Evolutionary conservation across 108 stramenopile species (phyloP).

Genomic region (Licmophora abbreviata): DNA sequence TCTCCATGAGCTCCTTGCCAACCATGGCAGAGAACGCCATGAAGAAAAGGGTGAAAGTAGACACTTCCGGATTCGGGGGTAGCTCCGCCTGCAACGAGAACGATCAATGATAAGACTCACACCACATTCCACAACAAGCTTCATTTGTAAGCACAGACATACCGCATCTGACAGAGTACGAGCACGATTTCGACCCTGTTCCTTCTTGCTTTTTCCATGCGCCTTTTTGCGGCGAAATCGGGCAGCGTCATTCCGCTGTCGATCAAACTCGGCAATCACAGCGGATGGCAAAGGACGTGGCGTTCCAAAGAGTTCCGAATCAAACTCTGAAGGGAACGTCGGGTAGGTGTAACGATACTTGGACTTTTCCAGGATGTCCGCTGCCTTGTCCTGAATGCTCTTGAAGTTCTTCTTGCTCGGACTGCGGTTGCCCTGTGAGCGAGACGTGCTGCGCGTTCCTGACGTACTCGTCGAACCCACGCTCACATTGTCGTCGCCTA

Average conservation of each 20-base stretch:
- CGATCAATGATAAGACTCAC: not conserved
- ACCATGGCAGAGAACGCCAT: constrained; percentile 46
- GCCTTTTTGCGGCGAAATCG: constrained; percentile 47
- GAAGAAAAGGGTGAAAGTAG: constrained; percentile 54
- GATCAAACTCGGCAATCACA: constrained; percentile 78
- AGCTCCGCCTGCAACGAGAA: constrained; percentile 6
- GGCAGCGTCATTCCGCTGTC: constrained; percentile 75
- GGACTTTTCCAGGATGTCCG: constrained; percentile 33
- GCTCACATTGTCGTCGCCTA: constrained; percentile 29
- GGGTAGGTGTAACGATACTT: constrained; percentile 51
- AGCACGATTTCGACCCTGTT: constrained; percentile 13
- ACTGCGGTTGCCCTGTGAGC: too few species aligned
- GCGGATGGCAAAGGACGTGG: constrained; percentile 76
- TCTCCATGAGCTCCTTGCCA: constrained; percentile 63
- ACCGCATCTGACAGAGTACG: too few species aligned
- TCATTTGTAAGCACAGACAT: too few species aligned
- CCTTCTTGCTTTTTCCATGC: constrained; percentile 12
- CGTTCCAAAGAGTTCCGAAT: constrained; percentile 55
- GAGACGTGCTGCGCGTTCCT: constrained; percentile 13
- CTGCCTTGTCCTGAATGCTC: constrained; percentile 38
- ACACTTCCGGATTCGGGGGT: constrained; percentile 30
- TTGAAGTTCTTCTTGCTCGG: constrained; percentile 4
- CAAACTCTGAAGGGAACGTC: constrained; percentile 59
- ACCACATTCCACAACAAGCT: too few species aligned
- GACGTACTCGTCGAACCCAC: constrained; percentile 32